A percentile compares a stretch with the other conserved stretches of the same genome.
These are phyloP conservation scores for Sporisorium reilianum DNA, from an alignment of 1,284 basidiomycete species.

Conservation along the genomic window DNA sequence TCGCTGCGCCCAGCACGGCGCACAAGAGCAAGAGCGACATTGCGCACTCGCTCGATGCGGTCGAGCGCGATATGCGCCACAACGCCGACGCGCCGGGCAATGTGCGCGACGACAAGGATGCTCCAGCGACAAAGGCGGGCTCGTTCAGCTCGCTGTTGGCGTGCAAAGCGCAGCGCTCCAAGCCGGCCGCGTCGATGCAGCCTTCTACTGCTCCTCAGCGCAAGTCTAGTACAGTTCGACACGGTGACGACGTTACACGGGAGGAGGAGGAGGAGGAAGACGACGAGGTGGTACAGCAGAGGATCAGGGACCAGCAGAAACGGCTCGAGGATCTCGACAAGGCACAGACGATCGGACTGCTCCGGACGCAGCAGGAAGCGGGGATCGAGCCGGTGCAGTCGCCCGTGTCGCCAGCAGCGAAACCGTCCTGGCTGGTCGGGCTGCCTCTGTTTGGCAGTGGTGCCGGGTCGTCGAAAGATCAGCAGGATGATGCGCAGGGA, in stretches of 20 bases:
- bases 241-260: not conserved
- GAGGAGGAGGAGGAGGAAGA: conserved; percentile 33
- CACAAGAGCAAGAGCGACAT: conserved; percentile 47
- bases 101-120: not conserved
- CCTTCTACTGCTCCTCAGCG: conserved; percentile 7
- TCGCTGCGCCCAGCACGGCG: conserved; percentile 29
- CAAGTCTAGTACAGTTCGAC: not conserved
- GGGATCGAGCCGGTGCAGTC: conserved; percentile 35
- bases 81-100: conserved; percentile 28
- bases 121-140: not conserved
- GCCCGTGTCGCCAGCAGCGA: not conserved
- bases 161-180: conserved; percentile 2
- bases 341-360: conserved; percentile 37
- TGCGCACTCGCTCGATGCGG: conserved; percentile 12
- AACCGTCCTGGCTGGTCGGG: conserved; percentile 26
- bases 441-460: conserved; percentile 31
- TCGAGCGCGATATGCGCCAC: conserved; percentile 32
- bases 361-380: conserved; percentile 39
- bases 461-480: conserved; percentile 8
- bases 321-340: conserved; percentile 43
- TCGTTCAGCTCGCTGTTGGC: conserved; percentile 26
- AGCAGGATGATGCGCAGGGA: not conserved
- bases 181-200: conserved; percentile 11
- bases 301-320: conserved; percentile 36
- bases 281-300: conserved; percentile 24